These are phyloP conservation scores for Globisporangium takayamanum DNA, from an alignment of 352 stramenopile genomes.

Conservation along the genomic window DNA sequence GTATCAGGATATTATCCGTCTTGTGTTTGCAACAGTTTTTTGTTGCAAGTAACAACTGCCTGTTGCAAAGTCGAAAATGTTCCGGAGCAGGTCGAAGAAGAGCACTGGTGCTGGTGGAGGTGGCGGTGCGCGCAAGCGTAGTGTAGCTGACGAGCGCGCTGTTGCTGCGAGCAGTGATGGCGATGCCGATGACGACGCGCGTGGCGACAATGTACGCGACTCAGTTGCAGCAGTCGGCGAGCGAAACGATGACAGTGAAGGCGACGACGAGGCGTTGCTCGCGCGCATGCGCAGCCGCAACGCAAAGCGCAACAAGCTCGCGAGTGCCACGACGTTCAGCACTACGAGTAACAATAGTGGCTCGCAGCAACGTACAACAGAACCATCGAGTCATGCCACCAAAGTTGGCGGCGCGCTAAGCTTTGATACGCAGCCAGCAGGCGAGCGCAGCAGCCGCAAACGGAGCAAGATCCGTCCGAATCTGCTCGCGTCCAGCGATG, in stretches of 20 bases:
- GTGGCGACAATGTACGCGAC: not conserved
- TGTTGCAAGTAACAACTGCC: too few relatives aligned
- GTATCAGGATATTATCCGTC: too few relatives aligned
- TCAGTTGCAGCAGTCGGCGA: not conserved
- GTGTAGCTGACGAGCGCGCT: constrained; percentile 16
- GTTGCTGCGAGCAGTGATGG: not conserved
- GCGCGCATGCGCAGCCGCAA: constrained; percentile 25
- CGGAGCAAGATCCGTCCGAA: constrained; percentile 59
- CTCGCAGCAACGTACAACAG: constrained; percentile 3
- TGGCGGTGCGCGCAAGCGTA: constrained; percentile 22
- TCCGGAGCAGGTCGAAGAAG: constrained; percentile 42
- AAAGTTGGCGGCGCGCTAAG: constrained; percentile 24
- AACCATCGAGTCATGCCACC: not conserved
- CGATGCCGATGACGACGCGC: not conserved
- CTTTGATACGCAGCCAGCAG: constrained; percentile 29
- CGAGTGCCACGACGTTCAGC: constrained; percentile 32
- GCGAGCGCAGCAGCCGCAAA: constrained; percentile 11
- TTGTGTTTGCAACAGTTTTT: too few relatives aligned
- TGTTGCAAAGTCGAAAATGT: constrained; percentile 17
- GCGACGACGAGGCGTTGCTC: constrained; percentile 19
- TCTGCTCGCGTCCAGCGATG: constrained; percentile 22
- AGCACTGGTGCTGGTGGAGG: not conserved
- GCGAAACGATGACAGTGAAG: constrained; percentile 1
- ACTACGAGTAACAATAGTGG: constrained; percentile 19
- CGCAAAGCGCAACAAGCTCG: constrained; percentile 16